Evolutionary conservation across 805 yeast species (phyloP), one percentile per base, ranked within the genome.

Genomic region (Candida vaughaniae): DNA sequence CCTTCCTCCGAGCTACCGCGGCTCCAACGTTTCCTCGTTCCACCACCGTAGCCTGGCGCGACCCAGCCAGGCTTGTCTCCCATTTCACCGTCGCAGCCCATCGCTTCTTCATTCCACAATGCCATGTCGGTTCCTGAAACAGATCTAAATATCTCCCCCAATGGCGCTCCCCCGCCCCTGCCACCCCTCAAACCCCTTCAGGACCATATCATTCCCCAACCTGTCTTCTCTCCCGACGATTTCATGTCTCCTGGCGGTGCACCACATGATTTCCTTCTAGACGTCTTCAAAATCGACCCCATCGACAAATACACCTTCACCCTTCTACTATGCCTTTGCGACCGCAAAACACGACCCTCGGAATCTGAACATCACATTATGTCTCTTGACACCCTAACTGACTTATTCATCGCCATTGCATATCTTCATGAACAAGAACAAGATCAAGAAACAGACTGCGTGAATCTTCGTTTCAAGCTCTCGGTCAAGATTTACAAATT

Each of bases 331-430:
- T 50, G 60, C n/a, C 40, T 58, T 5, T 55, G 71, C 37, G 90
- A 84, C 53, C 87, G 89, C 2, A 64, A 72, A 47, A 80, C 89
- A 1, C 87, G 82, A 47, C 89, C 93, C 0, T 31, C 22, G n/a
- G 41, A 32, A 31, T 29, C 25, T 19, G 36, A 29, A 10, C 25
- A 19, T 18, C 20, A 22, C 12, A 17, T 36, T 5, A 16, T 36
- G 12, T 20, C 33, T 12, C 12, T 42, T 12, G 31, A 36, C 17
- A 32, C 32, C 4, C 42, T 44, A 16, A 15, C 41, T 5, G 36
- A 28, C 26, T 16, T 32, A 5, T 37, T 12, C 22, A 32, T 32
- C 16, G 35, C 35, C 7, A 29, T 36, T 8, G 17, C 26, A 5
- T 22, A 31, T 15, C 28, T 16, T 12, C 31, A 27, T 10, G 37